Conservation (phyloP, 768 basidiomycete genomes). For the Punctularia strigosozonata region DNA sequence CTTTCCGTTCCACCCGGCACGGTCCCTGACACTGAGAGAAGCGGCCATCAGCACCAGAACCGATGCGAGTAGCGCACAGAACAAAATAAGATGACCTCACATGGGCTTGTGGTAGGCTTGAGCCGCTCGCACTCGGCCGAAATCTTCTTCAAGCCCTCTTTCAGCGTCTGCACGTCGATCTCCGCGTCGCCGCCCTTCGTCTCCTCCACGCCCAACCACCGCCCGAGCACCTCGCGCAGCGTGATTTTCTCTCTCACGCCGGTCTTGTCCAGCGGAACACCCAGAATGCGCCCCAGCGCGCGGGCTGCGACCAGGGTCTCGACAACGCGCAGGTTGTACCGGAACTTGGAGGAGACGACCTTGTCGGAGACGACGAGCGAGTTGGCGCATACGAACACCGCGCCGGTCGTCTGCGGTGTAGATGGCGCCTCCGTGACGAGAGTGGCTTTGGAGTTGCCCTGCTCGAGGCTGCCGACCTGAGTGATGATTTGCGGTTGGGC, state of each 20-base stretch:
- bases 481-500: not conserved
- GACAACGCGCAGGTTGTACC: conserved; percentile 88
- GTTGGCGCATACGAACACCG: conserved; percentile 70
- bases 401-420: conserved; percentile 24
- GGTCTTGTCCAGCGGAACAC: conserved; percentile 17
- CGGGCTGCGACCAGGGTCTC: conserved; percentile 77
- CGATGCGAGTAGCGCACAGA: too few species aligned
- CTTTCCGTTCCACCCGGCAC: conserved; percentile 1
- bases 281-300: conserved; percentile 52
- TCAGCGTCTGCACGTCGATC: conserved; percentile 33
- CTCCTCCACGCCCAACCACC: conserved; percentile 35
- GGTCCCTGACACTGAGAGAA: too few species aligned
- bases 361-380: conserved; percentile 79
- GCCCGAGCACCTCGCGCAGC: conserved; percentile 52
- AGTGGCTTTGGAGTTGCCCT: not conserved
- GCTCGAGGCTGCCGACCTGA: not conserved
- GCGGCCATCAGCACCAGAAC: too few species aligned
- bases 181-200: conserved; percentile 27
- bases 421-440: not conserved
- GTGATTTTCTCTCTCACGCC: conserved; percentile 45
- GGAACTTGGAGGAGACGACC: conserved; percentile 56
- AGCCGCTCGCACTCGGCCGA: conserved; percentile 38
- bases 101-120: conserved; percentile 23
- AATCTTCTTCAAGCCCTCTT: conserved; percentile 34
- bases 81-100: too few species aligned